Evolutionary conservation across 179 eudicot genomes (phyloP), one percentile per base, ranked within the genome.

Genomic region (Vitellaria paradoxa): DNA sequence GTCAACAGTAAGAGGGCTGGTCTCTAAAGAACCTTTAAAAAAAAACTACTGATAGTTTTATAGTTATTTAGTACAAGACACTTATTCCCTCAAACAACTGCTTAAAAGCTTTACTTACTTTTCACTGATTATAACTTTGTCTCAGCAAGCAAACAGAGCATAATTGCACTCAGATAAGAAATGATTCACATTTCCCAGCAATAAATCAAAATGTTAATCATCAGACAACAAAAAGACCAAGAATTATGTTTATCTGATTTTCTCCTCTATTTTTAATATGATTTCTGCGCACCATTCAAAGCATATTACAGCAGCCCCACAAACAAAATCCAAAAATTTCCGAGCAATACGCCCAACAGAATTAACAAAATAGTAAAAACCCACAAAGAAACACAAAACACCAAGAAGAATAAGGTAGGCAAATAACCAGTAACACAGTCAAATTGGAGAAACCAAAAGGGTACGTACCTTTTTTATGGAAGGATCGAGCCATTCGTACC

Each of bases 401-500:
- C n/a, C 23, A 55, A 42, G 21, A 1, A 66, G 17, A 59, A 5
- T 5, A n/a, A 17, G 42, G 42, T 30, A 0, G 18, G n/a, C 46
- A 18, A 63, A 5, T 17, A 59, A 59, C 63, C 4, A 53, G 57
- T 47, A 53, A 71, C 12, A 6, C 18, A 18, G 21, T n/a, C 53
- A n/a, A 67, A 42, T 17, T 45, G 30, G 40, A 21, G 65, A 61
- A 74, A 49, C 11, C 5, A 56, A 42, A 37, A 72, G 65, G 70
- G 20, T 12, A 18, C 61, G 14, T 81, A 85, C 99, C 98, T 96
- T 96, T 47, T 96, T 96, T 47, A 96, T 96, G 20, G 99, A 96
- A 65, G 99, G 99, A 72, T 96, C 99, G 23, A 96, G 99, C 99
- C 98, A 96, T 83, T 96, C 99, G 72, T 96, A 93, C 99, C 98